phyloP scores from a whole-genome alignment of 306 rosid genomes.

The Vicia sativa region DNA sequence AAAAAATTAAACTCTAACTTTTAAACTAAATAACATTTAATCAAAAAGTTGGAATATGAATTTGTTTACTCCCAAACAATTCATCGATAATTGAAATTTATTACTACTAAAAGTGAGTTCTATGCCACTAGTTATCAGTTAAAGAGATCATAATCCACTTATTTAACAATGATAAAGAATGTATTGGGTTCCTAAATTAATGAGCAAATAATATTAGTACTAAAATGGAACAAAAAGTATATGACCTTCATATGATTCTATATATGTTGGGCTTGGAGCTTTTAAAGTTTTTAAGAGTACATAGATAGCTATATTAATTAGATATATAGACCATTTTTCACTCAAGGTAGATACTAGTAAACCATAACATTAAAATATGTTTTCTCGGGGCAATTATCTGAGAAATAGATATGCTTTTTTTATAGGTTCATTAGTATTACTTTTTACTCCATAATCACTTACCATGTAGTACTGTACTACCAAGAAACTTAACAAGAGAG shows the following conservation, averaged over 20 bases:
- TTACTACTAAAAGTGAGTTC: no score
- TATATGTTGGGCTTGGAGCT: conserved; percentile 17
- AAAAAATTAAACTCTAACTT: no score
- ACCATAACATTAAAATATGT: conserved; percentile 8
- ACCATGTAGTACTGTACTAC: no score
- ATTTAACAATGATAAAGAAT: conserved; percentile 18
- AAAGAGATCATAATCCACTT: background rate
- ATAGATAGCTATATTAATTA: no score
- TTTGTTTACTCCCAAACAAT: no score
- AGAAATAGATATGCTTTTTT: background rate
- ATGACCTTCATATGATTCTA: conserved; percentile 10
- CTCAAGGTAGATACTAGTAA: background rate
- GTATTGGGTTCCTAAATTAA: conserved; percentile 43
- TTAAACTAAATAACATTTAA: no score
- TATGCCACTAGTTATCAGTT: background rate
- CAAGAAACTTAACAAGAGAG: background rate
- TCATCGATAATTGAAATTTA: no score
- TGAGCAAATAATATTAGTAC: conserved; percentile 14
- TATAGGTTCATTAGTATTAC: background rate
- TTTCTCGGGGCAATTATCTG: background rate
- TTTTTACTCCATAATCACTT: background rate
- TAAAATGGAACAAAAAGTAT: conserved; percentile 7
- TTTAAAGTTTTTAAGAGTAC: conserved; percentile 1
- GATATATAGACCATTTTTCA: no score
- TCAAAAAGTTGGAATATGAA: no score